Conservation (phyloP, 139 green algal genomes). For the Micractinium sp. region DNA sequence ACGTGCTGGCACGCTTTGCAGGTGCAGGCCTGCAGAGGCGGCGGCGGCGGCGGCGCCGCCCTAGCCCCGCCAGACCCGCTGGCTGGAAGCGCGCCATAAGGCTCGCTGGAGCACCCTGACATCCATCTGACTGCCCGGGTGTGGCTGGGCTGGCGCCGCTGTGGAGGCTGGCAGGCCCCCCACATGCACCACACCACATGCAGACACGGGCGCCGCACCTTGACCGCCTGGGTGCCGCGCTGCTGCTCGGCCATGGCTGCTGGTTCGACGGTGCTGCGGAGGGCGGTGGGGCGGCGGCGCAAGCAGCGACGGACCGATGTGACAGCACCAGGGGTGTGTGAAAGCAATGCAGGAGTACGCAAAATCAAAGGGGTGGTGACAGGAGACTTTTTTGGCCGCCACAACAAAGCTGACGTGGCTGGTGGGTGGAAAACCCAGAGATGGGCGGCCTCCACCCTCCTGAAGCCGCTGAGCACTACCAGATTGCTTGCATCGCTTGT, state of each 20-base stretch:
- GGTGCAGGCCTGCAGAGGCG: no score
- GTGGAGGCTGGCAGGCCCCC: not conserved
- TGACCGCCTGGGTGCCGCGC: slow-evolving; percentile 32
- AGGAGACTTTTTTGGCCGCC: no score
- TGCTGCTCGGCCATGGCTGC: slow-evolving; percentile 30
- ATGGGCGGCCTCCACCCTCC: not conserved
- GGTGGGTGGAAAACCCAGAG: not conserved
- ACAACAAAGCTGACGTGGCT: not conserved
- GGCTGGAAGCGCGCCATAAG: no score
- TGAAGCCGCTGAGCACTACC: not conserved
- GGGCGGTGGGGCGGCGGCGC: not conserved
- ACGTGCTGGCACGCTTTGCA: no score
- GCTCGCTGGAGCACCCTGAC: no score
- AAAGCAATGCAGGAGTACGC: no score
- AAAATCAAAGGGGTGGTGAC: no score
- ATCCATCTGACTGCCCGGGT: no score
- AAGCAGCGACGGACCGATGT: not conserved
- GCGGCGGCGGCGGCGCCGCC: no score
- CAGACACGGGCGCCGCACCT: not conserved
- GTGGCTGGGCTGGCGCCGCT: not conserved
- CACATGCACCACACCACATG: not conserved
- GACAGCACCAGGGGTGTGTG: no score
- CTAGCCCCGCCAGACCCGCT: no score
- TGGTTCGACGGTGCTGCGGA: not conserved
- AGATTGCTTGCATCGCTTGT: not conserved